Conservation (phyloP, 2,329 filamentous ascomycete genomes). For the Colletotrichum sublineola region DNA sequence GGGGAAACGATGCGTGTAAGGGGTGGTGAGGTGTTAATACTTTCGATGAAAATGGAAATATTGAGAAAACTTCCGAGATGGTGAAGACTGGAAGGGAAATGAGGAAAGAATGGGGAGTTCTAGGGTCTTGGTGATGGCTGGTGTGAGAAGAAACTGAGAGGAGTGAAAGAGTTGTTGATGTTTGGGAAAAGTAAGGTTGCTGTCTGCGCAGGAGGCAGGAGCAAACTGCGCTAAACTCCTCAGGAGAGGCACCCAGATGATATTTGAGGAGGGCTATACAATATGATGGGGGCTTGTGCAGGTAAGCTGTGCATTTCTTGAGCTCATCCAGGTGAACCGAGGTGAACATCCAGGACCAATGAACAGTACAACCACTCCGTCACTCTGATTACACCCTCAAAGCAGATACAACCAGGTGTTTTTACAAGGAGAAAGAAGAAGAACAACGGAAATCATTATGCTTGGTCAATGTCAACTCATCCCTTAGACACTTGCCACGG, state of each 20-base stretch:
- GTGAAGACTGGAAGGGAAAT: not conserved
- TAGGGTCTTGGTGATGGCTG: not conserved
- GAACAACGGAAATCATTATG: not conserved
- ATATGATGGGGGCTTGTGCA: not conserved
- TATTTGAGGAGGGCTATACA: not conserved
- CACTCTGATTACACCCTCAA: not conserved
- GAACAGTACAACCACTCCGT: not conserved
- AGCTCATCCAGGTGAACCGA: conserved; percentile 14
- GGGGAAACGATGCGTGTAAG: not conserved
- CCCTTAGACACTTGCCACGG: conserved; percentile 4
- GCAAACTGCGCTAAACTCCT: conserved; percentile 5
- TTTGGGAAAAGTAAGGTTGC: conserved; percentile 8
- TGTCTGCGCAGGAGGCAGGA: conserved; percentile 19
- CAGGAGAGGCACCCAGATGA: conserved; percentile 4
- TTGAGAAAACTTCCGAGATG: not conserved
- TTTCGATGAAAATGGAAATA: not conserved
- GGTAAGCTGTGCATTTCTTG: not conserved
- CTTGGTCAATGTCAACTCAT: not conserved
- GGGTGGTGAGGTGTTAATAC: not conserved
- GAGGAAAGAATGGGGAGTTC: not conserved
- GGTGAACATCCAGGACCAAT: not conserved
- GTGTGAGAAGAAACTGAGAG: conserved; percentile 1
- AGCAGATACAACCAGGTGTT: not conserved
- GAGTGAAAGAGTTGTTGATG: not conserved
- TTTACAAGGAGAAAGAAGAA: not conserved